phyloP scores from a whole-genome alignment of 768 basidiomycete genomes.

The Russula sp. region DNA sequence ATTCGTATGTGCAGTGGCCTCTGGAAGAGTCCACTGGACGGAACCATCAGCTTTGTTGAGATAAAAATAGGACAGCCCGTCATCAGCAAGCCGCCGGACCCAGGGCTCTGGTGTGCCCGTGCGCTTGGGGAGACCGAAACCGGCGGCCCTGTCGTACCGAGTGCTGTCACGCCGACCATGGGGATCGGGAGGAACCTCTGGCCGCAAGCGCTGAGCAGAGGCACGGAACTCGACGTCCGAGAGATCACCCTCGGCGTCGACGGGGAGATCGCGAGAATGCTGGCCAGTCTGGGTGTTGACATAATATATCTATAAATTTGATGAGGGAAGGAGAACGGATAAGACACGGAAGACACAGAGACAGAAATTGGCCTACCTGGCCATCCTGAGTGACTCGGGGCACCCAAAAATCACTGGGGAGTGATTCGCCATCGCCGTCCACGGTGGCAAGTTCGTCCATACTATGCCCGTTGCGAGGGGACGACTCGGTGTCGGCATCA shows the following conservation, averaged over 20 bases:
- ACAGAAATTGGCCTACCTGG: constrained; percentile 51
- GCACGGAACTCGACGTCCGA: constrained; percentile 60
- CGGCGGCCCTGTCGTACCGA: constrained; percentile 32
- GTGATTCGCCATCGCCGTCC: constrained; percentile 28
- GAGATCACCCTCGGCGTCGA: constrained; percentile 58
- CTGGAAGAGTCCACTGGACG: constrained; percentile 65
- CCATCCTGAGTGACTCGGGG: constrained; percentile 78
- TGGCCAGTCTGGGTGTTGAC: constrained; percentile 85
- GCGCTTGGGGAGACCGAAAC: constrained; percentile 55
- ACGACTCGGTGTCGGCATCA: constrained; percentile 37
- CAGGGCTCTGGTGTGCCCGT: constrained; percentile 75
- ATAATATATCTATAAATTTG: constrained; percentile 73
- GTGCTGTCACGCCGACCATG: constrained; percentile 25
- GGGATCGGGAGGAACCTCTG: constrained; percentile 44
- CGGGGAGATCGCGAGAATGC: constrained; percentile 78
- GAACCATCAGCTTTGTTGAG: constrained; percentile 64
- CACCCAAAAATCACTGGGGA: constrained; percentile 82
- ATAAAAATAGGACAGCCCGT: constrained; percentile 77
- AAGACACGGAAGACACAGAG: not conserved
- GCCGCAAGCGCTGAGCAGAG: constrained; percentile 46
- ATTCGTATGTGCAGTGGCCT: constrained; percentile 27
- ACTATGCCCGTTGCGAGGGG: constrained; percentile 32
- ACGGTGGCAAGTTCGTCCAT: constrained; percentile 31
- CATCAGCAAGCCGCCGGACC: constrained; percentile 73
- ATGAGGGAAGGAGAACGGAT: not conserved